Evolutionary conservation across 208 protist species (phyloP).

Genomic region (Crithidia bombi): DNA sequence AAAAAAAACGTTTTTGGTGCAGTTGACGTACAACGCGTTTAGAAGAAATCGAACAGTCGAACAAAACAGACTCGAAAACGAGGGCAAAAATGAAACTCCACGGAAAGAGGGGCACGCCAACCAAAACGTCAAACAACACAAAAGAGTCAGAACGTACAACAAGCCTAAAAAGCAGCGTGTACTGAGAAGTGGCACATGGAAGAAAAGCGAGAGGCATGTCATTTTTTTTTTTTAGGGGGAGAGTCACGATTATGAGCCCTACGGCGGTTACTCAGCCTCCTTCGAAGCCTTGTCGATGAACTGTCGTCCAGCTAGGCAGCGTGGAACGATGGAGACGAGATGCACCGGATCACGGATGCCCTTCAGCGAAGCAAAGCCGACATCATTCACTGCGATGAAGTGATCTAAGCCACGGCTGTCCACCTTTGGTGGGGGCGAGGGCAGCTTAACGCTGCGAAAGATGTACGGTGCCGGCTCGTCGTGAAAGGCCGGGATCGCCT

Average conservation of each 20-base stretch:
- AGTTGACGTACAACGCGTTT: too few relatives aligned
- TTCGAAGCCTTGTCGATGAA: constrained; percentile 54
- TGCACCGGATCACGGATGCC: constrained; percentile 60
- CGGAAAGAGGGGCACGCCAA: not conserved
- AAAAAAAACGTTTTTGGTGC: too few relatives aligned
- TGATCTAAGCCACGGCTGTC: constrained; percentile 54
- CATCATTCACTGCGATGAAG: constrained; percentile 63
- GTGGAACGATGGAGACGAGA: constrained; percentile 67
- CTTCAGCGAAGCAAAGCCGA: constrained; percentile 49
- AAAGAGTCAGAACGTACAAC: not conserved
- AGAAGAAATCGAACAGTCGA: not conserved
- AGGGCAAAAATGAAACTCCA: not conserved
- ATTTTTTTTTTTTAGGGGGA: too few relatives aligned
- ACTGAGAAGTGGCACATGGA: not conserved
- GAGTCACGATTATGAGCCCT: too few relatives aligned
- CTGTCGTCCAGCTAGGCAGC: constrained; percentile 50
- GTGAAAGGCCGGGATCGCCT: constrained; percentile 56
- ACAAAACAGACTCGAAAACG: not conserved
- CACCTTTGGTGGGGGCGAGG: constrained; percentile 27
- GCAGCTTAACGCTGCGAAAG: constrained; percentile 52
- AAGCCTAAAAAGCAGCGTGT: constrained; percentile 1
- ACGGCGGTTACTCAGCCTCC: not conserved
- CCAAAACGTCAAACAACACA: not conserved
- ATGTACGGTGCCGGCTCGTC: constrained; percentile 57
- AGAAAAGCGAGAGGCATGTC: too few relatives aligned